Conservation (phyloP, 2,329 filamentous ascomycete genomes). For the Byssothecium circinans region DNA sequence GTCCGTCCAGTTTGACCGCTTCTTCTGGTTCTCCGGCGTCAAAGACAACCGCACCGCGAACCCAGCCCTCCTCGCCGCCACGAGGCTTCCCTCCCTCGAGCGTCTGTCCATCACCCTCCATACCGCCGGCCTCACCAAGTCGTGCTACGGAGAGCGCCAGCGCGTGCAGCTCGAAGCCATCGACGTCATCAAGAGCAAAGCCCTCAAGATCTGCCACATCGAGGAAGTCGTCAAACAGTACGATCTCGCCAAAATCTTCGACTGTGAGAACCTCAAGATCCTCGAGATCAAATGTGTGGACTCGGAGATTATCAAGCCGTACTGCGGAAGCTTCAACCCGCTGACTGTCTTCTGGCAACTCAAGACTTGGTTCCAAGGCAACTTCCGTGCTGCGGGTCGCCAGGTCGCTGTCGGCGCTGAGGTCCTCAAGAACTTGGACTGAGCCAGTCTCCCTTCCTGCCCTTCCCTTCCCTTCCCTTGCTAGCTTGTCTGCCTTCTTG, state of each 20-base stretch:
- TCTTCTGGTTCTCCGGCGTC: constrained; percentile 62
- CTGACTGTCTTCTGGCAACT: not conserved
- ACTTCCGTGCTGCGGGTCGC: not conserved
- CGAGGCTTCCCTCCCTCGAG: constrained; percentile 76
- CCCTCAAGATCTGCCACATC: constrained; percentile 75
- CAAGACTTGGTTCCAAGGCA: not conserved
- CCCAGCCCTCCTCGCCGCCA: constrained; percentile 86
- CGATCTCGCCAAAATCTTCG: constrained; percentile 69
- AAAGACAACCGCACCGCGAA: constrained; percentile 83
- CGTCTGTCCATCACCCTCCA: constrained; percentile 79
- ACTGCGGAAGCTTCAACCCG: constrained; percentile 41
- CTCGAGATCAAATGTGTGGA: constrained; percentile 78
- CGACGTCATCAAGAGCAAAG: constrained; percentile 74
- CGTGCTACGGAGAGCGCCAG: constrained; percentile 60
- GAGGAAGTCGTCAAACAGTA: constrained; percentile 78
- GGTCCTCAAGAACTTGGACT: not conserved
- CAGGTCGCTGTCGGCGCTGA: not conserved
- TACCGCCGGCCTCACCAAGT: constrained; percentile 74
- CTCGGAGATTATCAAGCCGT: constrained; percentile 61
- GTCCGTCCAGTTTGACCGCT: constrained; percentile 48
- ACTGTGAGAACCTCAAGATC: constrained; percentile 70
- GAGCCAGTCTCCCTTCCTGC: too few relatives aligned
- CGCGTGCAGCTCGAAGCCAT: constrained; percentile 72
- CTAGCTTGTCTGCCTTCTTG: too few relatives aligned
- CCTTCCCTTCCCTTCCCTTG: too few relatives aligned